phyloP scores from a whole-genome alignment of 1,139 yeast genomes.

The Zygoascus meyerae region DNA sequence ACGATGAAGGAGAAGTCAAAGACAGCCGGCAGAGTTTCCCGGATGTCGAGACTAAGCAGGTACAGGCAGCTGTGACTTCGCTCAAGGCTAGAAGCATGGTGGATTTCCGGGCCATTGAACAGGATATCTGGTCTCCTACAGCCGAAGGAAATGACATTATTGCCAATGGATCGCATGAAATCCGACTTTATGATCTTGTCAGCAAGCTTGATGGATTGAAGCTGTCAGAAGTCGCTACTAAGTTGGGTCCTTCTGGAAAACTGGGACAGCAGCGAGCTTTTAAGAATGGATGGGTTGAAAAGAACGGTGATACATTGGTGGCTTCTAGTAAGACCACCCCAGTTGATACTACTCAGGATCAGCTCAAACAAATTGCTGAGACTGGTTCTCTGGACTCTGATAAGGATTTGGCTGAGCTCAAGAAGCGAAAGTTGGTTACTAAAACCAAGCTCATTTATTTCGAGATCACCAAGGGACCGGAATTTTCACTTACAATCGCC shows the following conservation, averaged over 20 bases:
- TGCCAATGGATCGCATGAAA: slow-evolving; percentile 82
- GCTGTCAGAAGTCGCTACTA: slow-evolving; percentile 69
- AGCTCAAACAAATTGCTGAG: slow-evolving; percentile 52
- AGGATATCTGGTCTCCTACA: slow-evolving; percentile 70
- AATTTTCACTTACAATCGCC: slow-evolving; percentile 74
- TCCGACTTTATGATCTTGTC: slow-evolving; percentile 71
- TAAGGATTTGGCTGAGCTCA: slow-evolving; percentile 75
- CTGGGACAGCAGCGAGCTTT: slow-evolving; percentile 98
- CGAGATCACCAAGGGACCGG: slow-evolving; percentile 70
- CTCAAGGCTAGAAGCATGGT: slow-evolving; percentile 82
- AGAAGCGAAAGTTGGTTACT: slow-evolving; percentile 82
- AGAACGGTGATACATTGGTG: slow-evolving; percentile 75
- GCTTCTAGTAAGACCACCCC: slow-evolving; percentile 45
- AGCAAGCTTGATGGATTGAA: slow-evolving; percentile 73
- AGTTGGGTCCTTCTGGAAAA: slow-evolving; percentile 72
- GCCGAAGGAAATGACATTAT: slow-evolving; percentile 79
- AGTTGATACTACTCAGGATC: slow-evolving; percentile 59
- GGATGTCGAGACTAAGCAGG: slow-evolving; percentile 45
- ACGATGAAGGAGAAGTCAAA: slow-evolving; percentile 51
- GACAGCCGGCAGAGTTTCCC: slow-evolving; percentile 61
- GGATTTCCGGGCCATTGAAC: slow-evolving; percentile 64
- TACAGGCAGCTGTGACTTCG: slow-evolving; percentile 79
- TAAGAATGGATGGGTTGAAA: slow-evolving; percentile 93
- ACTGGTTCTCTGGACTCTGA: slow-evolving; percentile 49
- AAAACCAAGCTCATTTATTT: slow-evolving; percentile 73